Conservation (phyloP, 208 protist species). For the Trichomonas tenax region DNA sequence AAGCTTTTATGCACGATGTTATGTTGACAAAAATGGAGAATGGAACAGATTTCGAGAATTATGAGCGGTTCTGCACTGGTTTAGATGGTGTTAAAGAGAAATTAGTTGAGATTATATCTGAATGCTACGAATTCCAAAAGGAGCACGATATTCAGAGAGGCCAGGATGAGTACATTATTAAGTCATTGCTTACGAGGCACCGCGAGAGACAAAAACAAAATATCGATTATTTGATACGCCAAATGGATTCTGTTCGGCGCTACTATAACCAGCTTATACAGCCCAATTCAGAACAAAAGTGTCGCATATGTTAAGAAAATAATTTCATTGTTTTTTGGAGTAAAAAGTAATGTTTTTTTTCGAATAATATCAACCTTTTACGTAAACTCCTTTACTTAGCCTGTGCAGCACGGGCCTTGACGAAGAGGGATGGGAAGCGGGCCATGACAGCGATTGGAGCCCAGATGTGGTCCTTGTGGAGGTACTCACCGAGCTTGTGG, state of each 20-base stretch:
- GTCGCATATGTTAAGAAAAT: neutral
- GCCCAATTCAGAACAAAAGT: neutral
- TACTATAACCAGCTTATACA: neutral
- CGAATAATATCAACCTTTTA: neutral
- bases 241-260: neutral
- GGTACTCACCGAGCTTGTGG: conserved; percentile 15
- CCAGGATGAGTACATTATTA: neutral
- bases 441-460: conserved; percentile 13
- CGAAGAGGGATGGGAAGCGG: conserved; percentile 1
- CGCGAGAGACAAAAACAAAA: neutral
- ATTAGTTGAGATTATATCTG: neutral
- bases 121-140: neutral
- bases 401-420: neutral
- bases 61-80: neutral
- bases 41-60: neutral
- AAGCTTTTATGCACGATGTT: neutral
- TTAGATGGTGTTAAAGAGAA: neutral
- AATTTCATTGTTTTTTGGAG: too few relatives aligned
- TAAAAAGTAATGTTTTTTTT: too few relatives aligned
- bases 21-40: neutral
- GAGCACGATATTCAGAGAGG: neutral
- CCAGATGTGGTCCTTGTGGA: neutral
- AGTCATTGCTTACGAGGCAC: neutral
- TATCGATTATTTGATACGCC: neutral
- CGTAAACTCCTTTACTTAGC: neutral